Base-by-base conservation (phyloP, 2,329 filamentous ascomycete species). In the Helotiales sp. region DNA sequence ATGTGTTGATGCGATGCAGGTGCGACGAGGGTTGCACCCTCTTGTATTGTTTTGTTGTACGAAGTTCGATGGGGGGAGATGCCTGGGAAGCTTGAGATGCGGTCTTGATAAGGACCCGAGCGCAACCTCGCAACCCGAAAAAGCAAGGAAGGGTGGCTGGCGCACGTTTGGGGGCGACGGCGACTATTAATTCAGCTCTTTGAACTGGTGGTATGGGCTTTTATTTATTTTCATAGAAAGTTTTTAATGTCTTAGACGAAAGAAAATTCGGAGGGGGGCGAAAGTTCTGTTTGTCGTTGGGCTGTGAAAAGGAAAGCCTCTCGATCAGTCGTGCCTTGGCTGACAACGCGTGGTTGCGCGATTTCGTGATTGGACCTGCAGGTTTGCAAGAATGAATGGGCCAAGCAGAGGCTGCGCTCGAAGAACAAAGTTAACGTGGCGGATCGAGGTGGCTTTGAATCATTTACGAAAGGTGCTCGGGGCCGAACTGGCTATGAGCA, bases 281-380 rank as follows among this genome's bases (percentile, higher is more conserved):
- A n/a, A n/a, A n/a, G n/a, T n/a, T n/a, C n/a, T n/a, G n/a, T n/a
- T n/a, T n/a, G n/a, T n/a, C n/a, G n/a, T n/a, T n/a, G n/a, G n/a
- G n/a, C n/a, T n/a, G n/a, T n/a, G n/a, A n/a, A n/a, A n/a, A n/a
- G n/a, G n/a, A n/a, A n/a, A n/a, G n/a, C n/a, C n/a, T 44, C 40
- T 3, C 10, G 24, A 2, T 48, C 30, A 34, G 27, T 48, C 30
- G 31, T 29, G 27, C 33, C 51, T 46, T 52, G 60, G 50, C 36
- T 55, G 51, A 17, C 25, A 52, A 49, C 53, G 30, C 42, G 51
- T 51, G 49, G 46, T 12, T 33, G 17, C 38, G 9, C 13, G 4
- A 34, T 30, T 47, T 46, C 51, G 34, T 58, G 47, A 58, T 58
- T 58, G 56, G 56, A 55, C 42, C 44, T 48, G 42, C 17, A 36